Percentiles rank a stretch among this genome's conserved stretches.
These are phyloP conservation scores for Cladosporium phlei DNA, from an alignment of 2,329 filamentous ascomycete species.

Conservation along the genomic window DNA sequence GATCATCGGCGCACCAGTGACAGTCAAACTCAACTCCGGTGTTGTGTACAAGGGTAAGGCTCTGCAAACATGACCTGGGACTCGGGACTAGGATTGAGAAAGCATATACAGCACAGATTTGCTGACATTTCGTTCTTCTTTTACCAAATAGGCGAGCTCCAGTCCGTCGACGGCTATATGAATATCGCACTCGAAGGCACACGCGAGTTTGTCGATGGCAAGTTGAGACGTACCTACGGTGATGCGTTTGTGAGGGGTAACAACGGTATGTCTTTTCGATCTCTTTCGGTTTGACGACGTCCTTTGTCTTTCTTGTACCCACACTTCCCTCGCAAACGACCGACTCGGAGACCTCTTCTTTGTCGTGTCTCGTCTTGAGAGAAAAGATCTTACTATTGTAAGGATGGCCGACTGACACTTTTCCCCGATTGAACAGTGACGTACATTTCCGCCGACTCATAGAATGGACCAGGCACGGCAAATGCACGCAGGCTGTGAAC, in stretches of 20 bases:
- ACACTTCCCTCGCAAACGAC: too few relatives aligned
- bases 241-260: constrained; percentile 96
- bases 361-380: too few relatives aligned
- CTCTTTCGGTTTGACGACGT: background rate
- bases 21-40: constrained; percentile 97
- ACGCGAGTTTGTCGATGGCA: constrained; percentile 82
- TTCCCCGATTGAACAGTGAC: too few relatives aligned
- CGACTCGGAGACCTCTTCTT: too few relatives aligned
- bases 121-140: constrained; percentile 2
- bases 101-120: background rate
- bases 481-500: background rate
- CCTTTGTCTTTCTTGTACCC: too few relatives aligned
- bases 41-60: constrained; percentile 89
- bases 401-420: too few relatives aligned
- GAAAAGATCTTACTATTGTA: too few relatives aligned
- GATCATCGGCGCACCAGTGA: constrained; percentile 90
- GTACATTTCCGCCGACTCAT: constrained; percentile 64
- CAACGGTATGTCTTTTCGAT: constrained; percentile 59
- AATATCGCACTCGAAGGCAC: constrained; percentile 98
- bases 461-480: background rate
- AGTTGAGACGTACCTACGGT: constrained; percentile 76
- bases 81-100: background rate
- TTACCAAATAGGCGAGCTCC: constrained; percentile 81
- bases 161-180: constrained; percentile 99
- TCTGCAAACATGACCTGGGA: background rate